phyloP scores from a whole-genome alignment of 2,329 filamentous ascomycete genomes.

The Aspergillus awamori region DNA sequence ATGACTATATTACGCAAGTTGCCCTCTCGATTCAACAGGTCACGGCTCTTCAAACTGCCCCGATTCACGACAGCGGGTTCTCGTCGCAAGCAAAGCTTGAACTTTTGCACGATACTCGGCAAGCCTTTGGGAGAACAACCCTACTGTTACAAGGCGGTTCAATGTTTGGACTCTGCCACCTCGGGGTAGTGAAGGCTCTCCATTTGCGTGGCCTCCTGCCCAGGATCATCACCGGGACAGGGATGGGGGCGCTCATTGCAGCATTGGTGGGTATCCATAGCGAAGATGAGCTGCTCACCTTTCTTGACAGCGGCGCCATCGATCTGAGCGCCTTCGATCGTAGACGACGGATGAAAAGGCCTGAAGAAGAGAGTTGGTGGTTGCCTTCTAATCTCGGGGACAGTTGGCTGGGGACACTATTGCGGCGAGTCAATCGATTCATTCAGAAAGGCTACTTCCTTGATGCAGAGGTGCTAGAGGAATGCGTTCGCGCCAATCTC shows the following conservation, averaged over 20 bases:
- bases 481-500: slow-evolving; percentile 81
- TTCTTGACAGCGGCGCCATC: slow-evolving; percentile 78
- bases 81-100: slow-evolving; percentile 80
- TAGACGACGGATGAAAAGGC: slow-evolving; percentile 31
- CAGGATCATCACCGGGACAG: slow-evolving; percentile 87
- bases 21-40: slow-evolving; percentile 81
- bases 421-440: slow-evolving; percentile 69
- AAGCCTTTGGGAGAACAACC: slow-evolving; percentile 84
- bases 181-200: slow-evolving; percentile 87
- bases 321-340: slow-evolving; percentile 76
- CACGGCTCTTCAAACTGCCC: slow-evolving; percentile 64
- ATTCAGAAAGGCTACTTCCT: slow-evolving; percentile 78
- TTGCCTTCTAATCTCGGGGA: slow-evolving; percentile 34
- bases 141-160: slow-evolving; percentile 87
- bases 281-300: slow-evolving; percentile 76
- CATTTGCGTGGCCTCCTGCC: slow-evolving; percentile 80
- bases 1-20: slow-evolving; percentile 85
- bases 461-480: slow-evolving; percentile 78
- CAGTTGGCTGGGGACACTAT: slow-evolving; percentile 60
- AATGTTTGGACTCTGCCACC: slow-evolving; percentile 86
- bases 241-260: slow-evolving; percentile 85
- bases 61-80: slow-evolving; percentile 54
- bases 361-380: slow-evolving; percentile 7
- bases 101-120: slow-evolving; percentile 81
- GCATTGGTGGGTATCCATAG: slow-evolving; percentile 86